Base-by-base conservation (phyloP, 306 rosid genomes). In the Citrullus amarus region DNA sequence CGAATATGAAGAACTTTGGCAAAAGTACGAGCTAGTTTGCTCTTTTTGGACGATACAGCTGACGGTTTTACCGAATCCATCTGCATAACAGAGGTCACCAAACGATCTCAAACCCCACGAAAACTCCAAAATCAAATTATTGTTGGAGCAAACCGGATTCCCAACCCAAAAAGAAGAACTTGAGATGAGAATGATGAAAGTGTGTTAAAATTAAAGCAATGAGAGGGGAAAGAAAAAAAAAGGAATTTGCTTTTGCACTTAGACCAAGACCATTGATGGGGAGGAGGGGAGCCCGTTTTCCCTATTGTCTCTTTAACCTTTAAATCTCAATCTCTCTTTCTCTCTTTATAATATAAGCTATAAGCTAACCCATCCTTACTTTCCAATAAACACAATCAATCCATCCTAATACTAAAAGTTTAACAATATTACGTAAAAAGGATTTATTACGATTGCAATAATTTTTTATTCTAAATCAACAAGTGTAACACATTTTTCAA, bases 1-100 rank as follows among this genome's bases (percentile, higher is more conserved):
- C 87, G 88, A 16, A 90, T 83, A 79, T 92, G 91, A 83, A 95
- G 96, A 89, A 95, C 90, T 83, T 92, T 95, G 0, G 97, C 91
- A 13, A 95, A 85, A 13, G 88, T 79, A 8, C 92, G 89, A 8
- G 84, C 96, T 43, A 92, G 74, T 79, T 81, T 94, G 81, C 85
- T 87, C 92, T 87, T 92, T 9, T 81, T 63, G n/a, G 97, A 90
- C 17, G 92, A 86, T 20, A 85, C 83, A 11, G 90, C 82, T 3
- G 87, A 86, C 1, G 89, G 85, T 75, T 88, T 88, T 66, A 92
- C 85, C 0, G 96, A 85, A 67, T 92, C 98, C 98, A 95, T 95
- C 91, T 88, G 84, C 83, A 88, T 11, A 80, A 44, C 22, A 56
- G 80, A 60, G 41, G 28, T 43, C 51, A 79, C 11, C 20, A 57